phyloP scores from a whole-genome alignment of 345 rosid species.

The Eucalyptus curtisii region DNA sequence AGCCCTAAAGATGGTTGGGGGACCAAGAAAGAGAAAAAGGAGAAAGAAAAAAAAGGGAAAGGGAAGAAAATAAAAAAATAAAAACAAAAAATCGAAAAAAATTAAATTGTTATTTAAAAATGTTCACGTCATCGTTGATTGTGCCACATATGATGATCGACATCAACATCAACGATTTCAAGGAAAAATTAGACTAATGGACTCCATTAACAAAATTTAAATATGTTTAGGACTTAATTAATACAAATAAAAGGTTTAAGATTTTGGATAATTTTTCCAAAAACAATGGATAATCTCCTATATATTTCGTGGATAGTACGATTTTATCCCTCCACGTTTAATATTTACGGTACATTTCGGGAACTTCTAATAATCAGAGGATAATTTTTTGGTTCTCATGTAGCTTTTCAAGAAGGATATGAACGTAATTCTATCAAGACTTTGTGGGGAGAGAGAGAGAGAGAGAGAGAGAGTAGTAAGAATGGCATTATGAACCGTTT shows the following conservation, averaged over 20 bases:
- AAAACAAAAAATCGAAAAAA: accelerated
- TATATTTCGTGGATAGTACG: neutral
- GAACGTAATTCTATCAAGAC: no score
- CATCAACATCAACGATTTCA: no score
- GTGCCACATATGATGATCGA: accelerated
- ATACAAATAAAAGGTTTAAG: no score
- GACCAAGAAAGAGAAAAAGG: accelerated
- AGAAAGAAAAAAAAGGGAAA: no score
- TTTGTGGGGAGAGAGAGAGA: no score
- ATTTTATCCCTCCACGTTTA: neutral
- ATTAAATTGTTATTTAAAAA: no score
- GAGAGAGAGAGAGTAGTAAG: neutral
- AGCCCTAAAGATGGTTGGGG: no score
- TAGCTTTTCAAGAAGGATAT: neutral
- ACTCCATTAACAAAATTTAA: neutral
- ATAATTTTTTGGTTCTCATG: neutral
- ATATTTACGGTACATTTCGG: neutral
- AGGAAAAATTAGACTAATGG: no score
- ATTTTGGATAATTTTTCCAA: neutral
- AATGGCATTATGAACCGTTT: neutral
- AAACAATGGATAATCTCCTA: neutral
- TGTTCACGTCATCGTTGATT: accelerated
- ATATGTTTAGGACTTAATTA: no score
- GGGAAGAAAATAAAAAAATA: accelerated
- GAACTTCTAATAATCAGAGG: neutral